phyloP scores from a whole-genome alignment of 176 grass and related monocot genomes.

The Musa schizocarpa region DNA sequence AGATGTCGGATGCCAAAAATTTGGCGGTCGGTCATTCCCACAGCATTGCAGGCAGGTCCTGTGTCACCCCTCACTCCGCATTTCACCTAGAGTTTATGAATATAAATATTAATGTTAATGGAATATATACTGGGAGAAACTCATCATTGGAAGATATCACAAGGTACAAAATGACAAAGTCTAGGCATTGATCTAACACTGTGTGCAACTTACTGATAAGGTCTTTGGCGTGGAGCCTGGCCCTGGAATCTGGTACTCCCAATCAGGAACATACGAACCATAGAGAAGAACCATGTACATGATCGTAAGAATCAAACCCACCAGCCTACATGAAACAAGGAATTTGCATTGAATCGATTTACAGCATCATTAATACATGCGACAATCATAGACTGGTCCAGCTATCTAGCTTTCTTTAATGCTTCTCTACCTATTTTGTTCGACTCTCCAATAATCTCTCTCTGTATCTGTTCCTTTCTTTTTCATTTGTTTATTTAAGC shows the following conservation, averaged over 20 bases:
- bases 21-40: conserved; percentile 54
- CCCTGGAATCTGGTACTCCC: conserved; percentile 40
- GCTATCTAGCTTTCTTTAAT: background rate
- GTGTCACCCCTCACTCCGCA: conserved; percentile 52
- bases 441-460: background rate
- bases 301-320: conserved; percentile 45
- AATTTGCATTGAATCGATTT: background rate
- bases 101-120: background rate
- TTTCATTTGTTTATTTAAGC: background rate
- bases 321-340: conserved; percentile 25
- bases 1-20: conserved; percentile 64
- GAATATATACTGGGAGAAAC: no score
- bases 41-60: conserved; percentile 64
- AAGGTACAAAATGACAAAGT: background rate
- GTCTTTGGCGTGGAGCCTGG: conserved; percentile 12
- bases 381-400: no score
- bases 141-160: background rate
- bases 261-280: conserved; percentile 45
- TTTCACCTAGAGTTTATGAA: conserved; percentile 37
- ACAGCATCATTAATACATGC: background rate
- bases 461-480: background rate
- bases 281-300: conserved; percentile 45
- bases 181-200: background rate
- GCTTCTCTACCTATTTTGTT: background rate
- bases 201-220: conserved; percentile 28